A percentile compares a stretch with the other conserved stretches of the same genome.
Evolutionary conservation across 192 early-diverging fungal genomes (phyloP).

Genomic region (Rhizophlyctis rosea): DNA sequence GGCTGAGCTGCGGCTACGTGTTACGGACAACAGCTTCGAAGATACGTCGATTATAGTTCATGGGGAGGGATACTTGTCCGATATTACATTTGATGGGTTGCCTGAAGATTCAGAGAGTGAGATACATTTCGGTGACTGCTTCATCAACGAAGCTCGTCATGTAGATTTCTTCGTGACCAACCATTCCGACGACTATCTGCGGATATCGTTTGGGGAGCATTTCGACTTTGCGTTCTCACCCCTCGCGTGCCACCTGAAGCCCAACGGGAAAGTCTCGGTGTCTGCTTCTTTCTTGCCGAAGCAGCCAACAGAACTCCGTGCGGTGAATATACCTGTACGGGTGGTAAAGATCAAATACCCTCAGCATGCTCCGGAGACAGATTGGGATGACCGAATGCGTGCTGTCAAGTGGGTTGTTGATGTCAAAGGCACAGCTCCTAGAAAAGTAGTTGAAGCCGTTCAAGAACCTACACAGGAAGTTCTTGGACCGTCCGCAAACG

Average conservation of each 20-base stretch:
- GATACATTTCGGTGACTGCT: conserved; percentile 48
- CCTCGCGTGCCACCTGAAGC: conserved; percentile 33
- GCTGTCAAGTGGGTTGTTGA: conserved; percentile 38
- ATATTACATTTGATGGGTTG: conserved; percentile 50
- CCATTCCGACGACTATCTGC: conserved; percentile 40
- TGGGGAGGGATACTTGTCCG: conserved; percentile 58
- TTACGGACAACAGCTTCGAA: conserved; percentile 59
- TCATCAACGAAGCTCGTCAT: conserved; percentile 36
- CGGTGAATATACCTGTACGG: conserved; percentile 21
- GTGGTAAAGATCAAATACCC: conserved; percentile 40
- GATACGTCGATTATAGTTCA: conserved; percentile 43
- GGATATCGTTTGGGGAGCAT: conserved; percentile 27
- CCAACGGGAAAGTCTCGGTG: conserved; percentile 42
- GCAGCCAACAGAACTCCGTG: conserved; percentile 30
- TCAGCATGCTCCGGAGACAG: conserved; percentile 27
- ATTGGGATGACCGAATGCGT: conserved; percentile 53
- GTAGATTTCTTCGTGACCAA: conserved; percentile 41
- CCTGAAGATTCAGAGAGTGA: conserved; percentile 51
- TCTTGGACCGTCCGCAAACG: conserved; percentile 12
- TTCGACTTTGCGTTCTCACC: conserved; percentile 45
- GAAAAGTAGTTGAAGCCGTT: conserved; percentile 43
- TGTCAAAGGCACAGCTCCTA: conserved; percentile 14
- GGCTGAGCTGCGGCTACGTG: conserved; percentile 44
- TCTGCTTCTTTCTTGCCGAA: conserved; percentile 40
- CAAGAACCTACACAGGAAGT: conserved; percentile 48